These are phyloP conservation scores for Penicillium odoratum DNA, from an alignment of 495 filamentous ascomycete genomes.

Conservation along the genomic window DNA sequence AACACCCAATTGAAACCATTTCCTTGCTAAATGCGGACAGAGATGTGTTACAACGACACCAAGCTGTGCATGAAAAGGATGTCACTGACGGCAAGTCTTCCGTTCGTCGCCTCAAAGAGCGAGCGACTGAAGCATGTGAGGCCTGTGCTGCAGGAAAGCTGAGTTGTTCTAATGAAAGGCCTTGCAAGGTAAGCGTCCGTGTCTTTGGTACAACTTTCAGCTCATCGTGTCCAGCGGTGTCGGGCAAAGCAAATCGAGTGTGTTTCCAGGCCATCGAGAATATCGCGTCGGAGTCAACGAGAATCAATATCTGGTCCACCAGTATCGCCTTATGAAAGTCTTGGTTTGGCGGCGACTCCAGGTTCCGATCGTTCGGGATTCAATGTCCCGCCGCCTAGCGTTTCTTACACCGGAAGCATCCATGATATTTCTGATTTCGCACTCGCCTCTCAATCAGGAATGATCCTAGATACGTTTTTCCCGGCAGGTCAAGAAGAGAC, in stretches of 20 bases:
- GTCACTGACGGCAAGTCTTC: constrained; percentile 10
- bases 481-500: neutral
- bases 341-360: constrained; percentile 7
- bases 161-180: constrained; percentile 29
- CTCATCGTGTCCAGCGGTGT: constrained; percentile 14
- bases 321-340: neutral
- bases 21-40: constrained; percentile 4
- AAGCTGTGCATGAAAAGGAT: constrained; percentile 23
- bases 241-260: constrained; percentile 17
- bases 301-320: neutral
- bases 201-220: too few relatives aligned
- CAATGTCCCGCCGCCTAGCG: constrained; percentile 1
- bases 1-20: neutral
- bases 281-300: neutral
- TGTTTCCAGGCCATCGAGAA: constrained; percentile 1
- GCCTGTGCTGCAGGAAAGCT: constrained; percentile 25
- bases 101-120: constrained; percentile 12
- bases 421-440: constrained; percentile 7
- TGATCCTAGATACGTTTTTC: neutral
- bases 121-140: constrained; percentile 25
- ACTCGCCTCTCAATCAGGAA: neutral
- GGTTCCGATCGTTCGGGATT: constrained; percentile 13
- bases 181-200: constrained; percentile 20
- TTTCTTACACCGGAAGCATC: constrained; percentile 6
- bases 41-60: constrained; percentile 29